Evolutionary conservation across 345 rosid species (phyloP), one percentile per base, ranked within the genome.

Genomic region (Aethionema arabicum): DNA sequence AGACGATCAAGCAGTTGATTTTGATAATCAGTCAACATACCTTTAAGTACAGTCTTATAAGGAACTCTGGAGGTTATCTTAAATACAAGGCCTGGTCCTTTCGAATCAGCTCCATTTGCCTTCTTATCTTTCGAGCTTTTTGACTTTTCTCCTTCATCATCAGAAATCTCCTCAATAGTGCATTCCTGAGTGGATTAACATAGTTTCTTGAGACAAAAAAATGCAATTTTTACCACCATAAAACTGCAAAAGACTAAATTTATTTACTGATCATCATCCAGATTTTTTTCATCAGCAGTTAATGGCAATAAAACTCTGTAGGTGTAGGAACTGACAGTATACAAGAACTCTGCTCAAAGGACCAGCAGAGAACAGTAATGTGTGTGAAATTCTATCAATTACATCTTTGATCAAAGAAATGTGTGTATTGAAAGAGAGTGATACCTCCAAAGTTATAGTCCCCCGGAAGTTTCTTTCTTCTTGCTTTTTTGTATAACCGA

Each of bases 381-480:
- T 38, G 55, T 47, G 41, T 33, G 64, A 63, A 21, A 56, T 29
- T 52, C 31, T 21, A 55, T 32, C 36, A 48, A 39, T 35, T 42
- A 36, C 29, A 49, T 43, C 10, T 57, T 11, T 10, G 4, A n/a
- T 15, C 35, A 52, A 50, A 7, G 14, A 50, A 43, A 51, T 30
- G 8, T 5, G 56, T 42, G 31, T 6, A 21, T 0, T 4, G 35
- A 16, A 41, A 6, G 7, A 51, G 7, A 53, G 3, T 29, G 49
- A 10, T 63, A 89, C 98, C 95, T 89, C 93, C 79, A 92, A 84
- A 37, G 85, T 62, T 42, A 92, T 82, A 63, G 85, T 84, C 58
- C 98, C 98, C 29, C 93, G 98, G 61, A 92, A 92, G 62, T 74
- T 84, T 41, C 90, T 74, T 49, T 92, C 98, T 80, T 92, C 98